Evolutionary conservation across 768 basidiomycete genomes (phyloP), one percentile per base, ranked within the genome.

Genomic region (Serendipita sp.): DNA sequence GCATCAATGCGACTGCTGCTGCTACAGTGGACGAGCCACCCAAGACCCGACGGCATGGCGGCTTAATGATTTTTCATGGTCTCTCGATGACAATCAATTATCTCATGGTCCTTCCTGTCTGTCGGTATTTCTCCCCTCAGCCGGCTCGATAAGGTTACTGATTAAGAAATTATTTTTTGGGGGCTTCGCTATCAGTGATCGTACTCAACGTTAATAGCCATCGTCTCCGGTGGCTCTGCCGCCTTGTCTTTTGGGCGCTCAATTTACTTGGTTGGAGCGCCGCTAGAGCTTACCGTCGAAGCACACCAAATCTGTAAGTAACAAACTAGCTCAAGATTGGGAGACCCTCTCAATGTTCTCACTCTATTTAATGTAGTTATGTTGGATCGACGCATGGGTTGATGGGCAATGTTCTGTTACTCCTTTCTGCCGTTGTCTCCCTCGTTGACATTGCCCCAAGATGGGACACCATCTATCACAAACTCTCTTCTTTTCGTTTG

Each of bases 51-150:
- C 1, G 69, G 2, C 71, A 74, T 48, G 67, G 66, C 45, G 80
- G 78, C 13, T 75, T 92, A 65, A 89, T 94, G 77, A 75, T 80
- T 46, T 71, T 84, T 2, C 94, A 96, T 73, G 82, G 78, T n/a
- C 64, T 85, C 3, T 81, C 83, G 69, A 88, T 92, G 86, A 77
- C 74, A 65, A 72, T 86, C 2, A 92, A 91, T 15, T 95, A 91
- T 75, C 92, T 96, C 70, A 80, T 83, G 13, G 82, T 84, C 11
- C 79, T 96, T 24, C 94, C 93, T 24, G 78, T 85, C 48, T 84
- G 92, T 93, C 72, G 70, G 83, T 7, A 18, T 45, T 5, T 45
- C 65, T 65, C 34, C 24, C 37, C 41, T 28, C 5, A 35, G 64
- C 44, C 58, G 51, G 24, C 41, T 41, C 41, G 41, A 41, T 41